Evolutionary conservation across 371 early-diverging fungal species (phyloP).

Genomic region (Actinomucor elegans): DNA sequence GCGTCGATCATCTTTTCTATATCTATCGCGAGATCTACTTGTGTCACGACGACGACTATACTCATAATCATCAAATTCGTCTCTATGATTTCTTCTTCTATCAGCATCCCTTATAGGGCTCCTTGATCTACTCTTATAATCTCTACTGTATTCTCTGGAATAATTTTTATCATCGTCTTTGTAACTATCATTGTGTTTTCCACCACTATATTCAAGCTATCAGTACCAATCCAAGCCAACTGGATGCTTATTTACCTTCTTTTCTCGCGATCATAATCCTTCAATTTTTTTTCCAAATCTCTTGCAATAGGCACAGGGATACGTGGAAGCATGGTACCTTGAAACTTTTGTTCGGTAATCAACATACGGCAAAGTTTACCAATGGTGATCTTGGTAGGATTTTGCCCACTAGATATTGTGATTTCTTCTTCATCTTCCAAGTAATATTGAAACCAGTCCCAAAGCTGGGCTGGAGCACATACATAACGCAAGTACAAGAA

Average conservation of each 20-base stretch:
- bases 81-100: conserved; percentile 21
- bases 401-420: conserved; percentile 61
- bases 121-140: conserved; percentile 21
- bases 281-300: conserved; percentile 66
- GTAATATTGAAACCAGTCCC: conserved; percentile 84
- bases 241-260: neutral
- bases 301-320: conserved; percentile 85
- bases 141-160: neutral
- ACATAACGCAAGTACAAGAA: conserved; percentile 87
- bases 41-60: conserved; percentile 20
- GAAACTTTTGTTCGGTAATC: conserved; percentile 68
- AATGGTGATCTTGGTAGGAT: conserved; percentile 67
- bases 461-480: conserved; percentile 75
- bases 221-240: too few species aligned
- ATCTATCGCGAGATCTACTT: conserved; percentile 9
- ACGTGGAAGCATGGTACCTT: conserved; percentile 81
- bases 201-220: neutral
- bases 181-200: conserved; percentile 6
- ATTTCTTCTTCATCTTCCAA: conserved; percentile 81
- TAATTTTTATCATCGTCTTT: neutral
- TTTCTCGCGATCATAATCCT: conserved; percentile 52
- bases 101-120: conserved; percentile 9
- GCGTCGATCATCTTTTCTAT: neutral
- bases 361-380: conserved; percentile 68
- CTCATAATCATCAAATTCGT: conserved; percentile 41